phyloP scores from a whole-genome alignment of 495 filamentous ascomycete species.

The Friedmanniomyces endolithicus region DNA sequence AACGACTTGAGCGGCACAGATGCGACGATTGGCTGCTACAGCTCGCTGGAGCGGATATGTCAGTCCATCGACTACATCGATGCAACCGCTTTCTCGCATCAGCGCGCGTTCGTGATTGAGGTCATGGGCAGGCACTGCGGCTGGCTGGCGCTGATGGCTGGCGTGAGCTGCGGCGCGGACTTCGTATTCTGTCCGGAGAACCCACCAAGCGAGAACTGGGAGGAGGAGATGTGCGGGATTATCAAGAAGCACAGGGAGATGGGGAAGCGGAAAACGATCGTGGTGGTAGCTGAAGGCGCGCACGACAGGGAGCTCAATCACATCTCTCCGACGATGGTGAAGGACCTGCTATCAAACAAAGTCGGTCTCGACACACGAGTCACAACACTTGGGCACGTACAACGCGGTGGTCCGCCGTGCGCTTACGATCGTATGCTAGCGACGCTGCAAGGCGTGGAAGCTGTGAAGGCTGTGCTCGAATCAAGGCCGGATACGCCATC shows the following conservation, averaged over 20 bases:
- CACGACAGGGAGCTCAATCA: constrained; percentile 75
- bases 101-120: constrained; percentile 93
- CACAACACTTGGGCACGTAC: constrained; percentile 91
- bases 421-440: constrained; percentile 91
- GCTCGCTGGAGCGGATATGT: constrained; percentile 81
- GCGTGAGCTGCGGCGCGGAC: constrained; percentile 88
- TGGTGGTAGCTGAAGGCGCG: constrained; percentile 94
- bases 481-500: constrained; percentile 80
- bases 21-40: constrained; percentile 95
- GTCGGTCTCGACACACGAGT: constrained; percentile 81
- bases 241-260: constrained; percentile 80
- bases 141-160: constrained; percentile 95
- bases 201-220: constrained; percentile 78
- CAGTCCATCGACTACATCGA: constrained; percentile 93
- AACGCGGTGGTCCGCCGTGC: constrained; percentile 81
- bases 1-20: constrained; percentile 97
- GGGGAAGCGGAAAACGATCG: constrained; percentile 94
- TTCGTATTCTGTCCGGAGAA: constrained; percentile 96
- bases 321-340: constrained; percentile 67
- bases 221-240: constrained; percentile 72
- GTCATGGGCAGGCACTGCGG: constrained; percentile 99
- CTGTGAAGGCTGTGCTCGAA: constrained; percentile 90
- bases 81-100: constrained; percentile 92
- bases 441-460: constrained; percentile 90
- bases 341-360: constrained; percentile 70